Percentiles rank a stretch among this genome's conserved stretches.
These are phyloP conservation scores for Cystobasidium pallidum DNA, from an alignment of 1,284 basidiomycete species.

Conservation along the genomic window DNA sequence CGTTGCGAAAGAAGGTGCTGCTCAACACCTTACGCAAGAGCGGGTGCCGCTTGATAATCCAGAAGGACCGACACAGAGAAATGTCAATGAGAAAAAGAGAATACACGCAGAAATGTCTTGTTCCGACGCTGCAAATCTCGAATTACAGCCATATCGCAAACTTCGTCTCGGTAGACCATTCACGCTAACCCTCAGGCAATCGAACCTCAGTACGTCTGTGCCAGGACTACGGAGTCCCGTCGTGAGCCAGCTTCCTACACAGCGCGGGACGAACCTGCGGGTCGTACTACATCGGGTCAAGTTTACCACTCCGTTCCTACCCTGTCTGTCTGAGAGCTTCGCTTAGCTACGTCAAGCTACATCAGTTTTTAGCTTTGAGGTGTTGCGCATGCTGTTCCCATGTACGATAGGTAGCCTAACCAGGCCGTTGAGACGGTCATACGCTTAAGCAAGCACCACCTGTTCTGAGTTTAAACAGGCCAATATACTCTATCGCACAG, in stretches of 20 bases:
- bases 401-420: no score
- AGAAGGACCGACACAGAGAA: neutral
- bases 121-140: neutral
- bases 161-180: neutral
- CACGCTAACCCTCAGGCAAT: neutral
- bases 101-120: neutral
- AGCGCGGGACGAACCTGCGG: neutral
- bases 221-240: constrained; percentile 23
- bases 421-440: no score
- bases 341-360: no score
- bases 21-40: neutral
- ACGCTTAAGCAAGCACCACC: no score
- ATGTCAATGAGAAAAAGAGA: constrained; percentile 3
- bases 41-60: no score
- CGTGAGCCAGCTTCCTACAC: constrained; percentile 18
- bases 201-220: neutral
- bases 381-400: no score
- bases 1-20: neutral
- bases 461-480: no score
- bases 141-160: neutral
- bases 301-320: neutral
- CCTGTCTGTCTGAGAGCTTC: neutral
- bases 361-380: no score
- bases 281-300: neutral
- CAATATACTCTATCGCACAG: no score